A percentile compares a stretch with the other conserved stretches of the same genome.
phyloP scores from a whole-genome alignment of 805 yeast species.

The Ogataea nitratoaversa region DNA sequence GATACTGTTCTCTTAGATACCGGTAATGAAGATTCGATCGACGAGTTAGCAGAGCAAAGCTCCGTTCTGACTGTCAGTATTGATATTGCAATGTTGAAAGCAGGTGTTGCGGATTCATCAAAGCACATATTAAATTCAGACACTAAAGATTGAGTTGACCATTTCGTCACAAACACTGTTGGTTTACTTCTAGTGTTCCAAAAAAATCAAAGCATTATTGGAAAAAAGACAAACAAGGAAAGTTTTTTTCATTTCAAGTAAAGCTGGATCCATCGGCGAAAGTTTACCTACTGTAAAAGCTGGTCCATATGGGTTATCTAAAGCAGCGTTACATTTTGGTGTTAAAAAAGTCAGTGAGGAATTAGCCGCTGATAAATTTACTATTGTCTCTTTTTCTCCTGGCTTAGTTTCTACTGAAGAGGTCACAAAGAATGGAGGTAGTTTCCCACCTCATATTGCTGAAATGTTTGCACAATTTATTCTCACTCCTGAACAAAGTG shows the following conservation, averaged over 20 bases:
- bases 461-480: not conserved
- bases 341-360: constrained; percentile 27
- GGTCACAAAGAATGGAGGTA: constrained; percentile 11
- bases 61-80: constrained; percentile 2
- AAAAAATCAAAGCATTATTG: constrained; percentile 1
- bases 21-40: constrained; percentile 4
- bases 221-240: constrained; percentile 2
- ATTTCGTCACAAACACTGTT: constrained; percentile 3
- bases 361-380: constrained; percentile 22
- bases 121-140: too few relatives aligned
- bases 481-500: constrained; percentile 1
- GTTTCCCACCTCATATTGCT: not conserved
- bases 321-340: constrained; percentile 36
- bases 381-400: constrained; percentile 34
- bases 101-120: not conserved
- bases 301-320: constrained; percentile 8
- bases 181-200: constrained; percentile 6
- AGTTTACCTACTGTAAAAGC: not conserved
- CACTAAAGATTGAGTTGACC: not conserved
- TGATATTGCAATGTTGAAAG: constrained; percentile 1
- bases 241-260: constrained; percentile 2
- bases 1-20: constrained; percentile 6
- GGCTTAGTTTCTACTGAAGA: constrained; percentile 37
- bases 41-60: not conserved
- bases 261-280: not conserved